Percentiles rank a stretch among this genome's conserved stretches.
Evolutionary conservation across 169 alveolate genomes (phyloP).

Genomic region (Eimeria tenella): DNA sequence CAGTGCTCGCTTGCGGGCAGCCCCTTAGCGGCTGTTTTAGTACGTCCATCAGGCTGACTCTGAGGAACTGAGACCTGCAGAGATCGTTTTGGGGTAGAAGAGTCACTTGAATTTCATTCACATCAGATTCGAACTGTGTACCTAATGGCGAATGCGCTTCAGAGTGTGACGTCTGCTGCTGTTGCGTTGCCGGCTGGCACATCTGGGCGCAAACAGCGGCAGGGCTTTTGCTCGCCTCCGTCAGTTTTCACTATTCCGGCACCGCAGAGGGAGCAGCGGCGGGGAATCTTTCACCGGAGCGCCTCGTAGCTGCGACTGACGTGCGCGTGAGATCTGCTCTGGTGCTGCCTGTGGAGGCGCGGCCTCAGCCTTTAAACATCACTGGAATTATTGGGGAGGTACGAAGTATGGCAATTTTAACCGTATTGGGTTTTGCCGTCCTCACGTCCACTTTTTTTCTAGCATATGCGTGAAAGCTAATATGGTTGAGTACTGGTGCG

Average conservation of each 20-base stretch:
- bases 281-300: background rate
- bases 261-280: slow-evolving; percentile 4
- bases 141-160: slow-evolving; percentile 13
- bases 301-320: slow-evolving; percentile 33
- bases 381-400: slow-evolving; percentile 65
- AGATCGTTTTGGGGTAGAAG: no score
- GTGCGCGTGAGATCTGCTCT: slow-evolving; percentile 52
- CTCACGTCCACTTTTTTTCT: no score
- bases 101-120: no score
- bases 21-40: no score
- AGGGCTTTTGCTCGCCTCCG: slow-evolving; percentile 43
- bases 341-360: slow-evolving; percentile 70
- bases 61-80: no score
- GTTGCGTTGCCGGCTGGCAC: slow-evolving; percentile 58
- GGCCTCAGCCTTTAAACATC: slow-evolving; percentile 74
- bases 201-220: slow-evolving; percentile 50
- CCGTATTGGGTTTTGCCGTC: no score
- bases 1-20: no score
- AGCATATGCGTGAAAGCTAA: no score
- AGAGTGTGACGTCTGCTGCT: slow-evolving; percentile 63
- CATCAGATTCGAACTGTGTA: background rate
- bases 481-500: no score
- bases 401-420: background rate
- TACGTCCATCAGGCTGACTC: no score
- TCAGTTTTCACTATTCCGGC: slow-evolving; percentile 54